phyloP scores from a whole-genome alignment of 805 yeast species.

The Pichia sporocuriosa region DNA sequence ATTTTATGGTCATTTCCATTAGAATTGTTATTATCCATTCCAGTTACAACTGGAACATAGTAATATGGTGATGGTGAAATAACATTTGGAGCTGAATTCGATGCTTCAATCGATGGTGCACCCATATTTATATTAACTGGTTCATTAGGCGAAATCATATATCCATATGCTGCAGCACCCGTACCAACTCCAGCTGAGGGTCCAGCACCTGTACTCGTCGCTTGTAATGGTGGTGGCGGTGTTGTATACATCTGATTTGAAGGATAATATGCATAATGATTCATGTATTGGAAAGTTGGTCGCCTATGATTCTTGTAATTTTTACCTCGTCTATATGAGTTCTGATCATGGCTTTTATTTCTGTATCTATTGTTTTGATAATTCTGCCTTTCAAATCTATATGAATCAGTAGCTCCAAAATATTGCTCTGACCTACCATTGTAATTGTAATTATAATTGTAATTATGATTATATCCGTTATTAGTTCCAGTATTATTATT shows the following conservation, averaged over 20 bases:
- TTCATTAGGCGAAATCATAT: slow-evolving; percentile 2
- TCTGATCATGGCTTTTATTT: background rate
- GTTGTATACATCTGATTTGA: slow-evolving; percentile 1
- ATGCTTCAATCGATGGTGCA: slow-evolving; percentile 8
- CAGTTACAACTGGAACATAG: slow-evolving; percentile 12
- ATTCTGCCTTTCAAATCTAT: too few relatives aligned
- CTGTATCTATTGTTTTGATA: background rate
- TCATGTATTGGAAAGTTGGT: background rate
- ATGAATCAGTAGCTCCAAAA: too few relatives aligned
- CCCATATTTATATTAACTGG: background rate
- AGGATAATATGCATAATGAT: slow-evolving; percentile 1
- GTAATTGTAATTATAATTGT: too few relatives aligned
- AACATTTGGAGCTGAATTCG: background rate
- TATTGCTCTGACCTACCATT: background rate
- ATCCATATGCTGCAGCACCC: slow-evolving; percentile 1
- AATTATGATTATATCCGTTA: background rate
- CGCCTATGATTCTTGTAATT: background rate
- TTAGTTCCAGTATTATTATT: slow-evolving; percentile 1
- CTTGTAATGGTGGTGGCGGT: background rate
- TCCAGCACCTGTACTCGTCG: background rate
- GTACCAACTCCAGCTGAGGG: background rate
- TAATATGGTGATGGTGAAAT: slow-evolving; percentile 2
- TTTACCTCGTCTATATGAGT: background rate
- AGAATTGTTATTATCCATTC: slow-evolving; percentile 9
- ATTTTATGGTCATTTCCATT: too few relatives aligned